Evolutionary conservation across 768 basidiomycete species (phyloP).

Genomic region (Lactifluus piperatus): DNA sequence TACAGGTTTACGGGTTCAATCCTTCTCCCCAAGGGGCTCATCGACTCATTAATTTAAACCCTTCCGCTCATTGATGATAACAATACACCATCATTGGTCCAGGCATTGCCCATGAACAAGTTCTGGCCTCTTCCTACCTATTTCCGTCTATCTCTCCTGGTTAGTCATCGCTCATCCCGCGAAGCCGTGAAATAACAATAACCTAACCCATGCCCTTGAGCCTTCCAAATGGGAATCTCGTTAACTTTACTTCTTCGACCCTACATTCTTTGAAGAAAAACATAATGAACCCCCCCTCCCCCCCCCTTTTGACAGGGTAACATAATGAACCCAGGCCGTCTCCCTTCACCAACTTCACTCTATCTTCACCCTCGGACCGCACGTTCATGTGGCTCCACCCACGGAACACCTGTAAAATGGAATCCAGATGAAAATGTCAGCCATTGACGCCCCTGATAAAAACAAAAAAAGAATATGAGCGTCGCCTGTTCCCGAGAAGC

Average conservation of each 20-base stretch:
- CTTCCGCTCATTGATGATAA: neutral
- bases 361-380: conserved; percentile 29
- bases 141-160: neutral
- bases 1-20: neutral
- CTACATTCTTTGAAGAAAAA: neutral
- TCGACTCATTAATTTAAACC: neutral
- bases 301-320: neutral
- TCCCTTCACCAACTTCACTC: neutral
- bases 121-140: neutral
- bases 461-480: neutral
- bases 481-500: neutral
- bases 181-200: conserved; percentile 2
- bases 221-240: conserved; percentile 2
- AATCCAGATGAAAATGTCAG: conserved; percentile 2
- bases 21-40: neutral
- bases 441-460: neutral
- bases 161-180: conserved; percentile 4
- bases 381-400: conserved; percentile 76
- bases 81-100: neutral
- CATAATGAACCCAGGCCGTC: neutral
- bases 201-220: neutral
- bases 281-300: neutral
- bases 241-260: neutral
- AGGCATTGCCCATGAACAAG: neutral
- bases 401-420: conserved; percentile 47